Evolutionary conservation across 2,329 filamentous ascomycete genomes (phyloP), one percentile per base, ranked within the genome.

Genomic region (Fusarium udum): DNA sequence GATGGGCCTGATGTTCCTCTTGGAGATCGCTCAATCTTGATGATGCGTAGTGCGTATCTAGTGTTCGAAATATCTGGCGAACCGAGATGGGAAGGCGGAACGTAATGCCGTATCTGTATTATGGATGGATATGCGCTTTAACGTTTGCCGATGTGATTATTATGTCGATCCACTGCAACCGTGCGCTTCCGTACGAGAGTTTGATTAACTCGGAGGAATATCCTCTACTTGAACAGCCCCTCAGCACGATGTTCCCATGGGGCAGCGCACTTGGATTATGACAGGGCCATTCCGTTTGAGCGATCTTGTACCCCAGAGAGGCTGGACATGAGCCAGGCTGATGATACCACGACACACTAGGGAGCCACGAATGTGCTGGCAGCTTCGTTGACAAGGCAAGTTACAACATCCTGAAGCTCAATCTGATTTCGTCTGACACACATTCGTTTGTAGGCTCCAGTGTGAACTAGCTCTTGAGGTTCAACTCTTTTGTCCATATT

Each of bases 61-160:
- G 48, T 63, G 52, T 34, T 69, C 46, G 37, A 45, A 60, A 61
- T 36, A 24, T 26, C 31, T 48, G 28, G 48, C n/a, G 37, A 40
- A 43, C 43, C 57, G 34, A 70, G 65, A 59, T 77, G 63, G 72
- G 57, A 69, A 68, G 72, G 62, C 75, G 61, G 65, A 75, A 61
- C 52, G 63, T 36, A 74, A 68, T 77, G 64, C 75, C 75, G 74
- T 73, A 61, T 70, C 61, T 62, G 72, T 49, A 63, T 68, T 40
- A 43, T 55, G 51, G 49, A 57, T 61, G 59, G 49, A 61, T 67
- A 55, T 49, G 39, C 43, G 22, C 49, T 71, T 67, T 61, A 51
- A 65, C 53, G 45, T 56, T 65, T 63, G 52, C 40, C 64, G 46
- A 56, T 37, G 52, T 63, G 48, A 58, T 48, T 68, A n/a, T 59